Conservation (phyloP, 441 rosid species). For the Erodium texanum region DNA sequence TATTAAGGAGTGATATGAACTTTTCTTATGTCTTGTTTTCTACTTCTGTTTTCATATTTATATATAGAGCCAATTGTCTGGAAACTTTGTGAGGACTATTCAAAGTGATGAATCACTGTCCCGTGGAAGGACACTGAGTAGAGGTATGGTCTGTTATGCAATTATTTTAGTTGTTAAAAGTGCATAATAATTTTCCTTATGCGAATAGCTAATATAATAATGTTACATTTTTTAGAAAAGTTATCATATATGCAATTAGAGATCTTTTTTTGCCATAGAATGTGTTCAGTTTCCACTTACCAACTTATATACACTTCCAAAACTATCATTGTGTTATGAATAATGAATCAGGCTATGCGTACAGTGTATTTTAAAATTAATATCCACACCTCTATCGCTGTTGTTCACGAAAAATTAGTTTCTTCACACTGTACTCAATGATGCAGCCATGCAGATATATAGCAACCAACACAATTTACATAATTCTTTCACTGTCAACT, state of each 20-base stretch:
- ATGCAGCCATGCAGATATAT: not conserved
- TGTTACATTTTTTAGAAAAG: not conserved
- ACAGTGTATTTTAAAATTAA: not conserved
- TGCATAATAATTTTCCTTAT: too few relatives aligned
- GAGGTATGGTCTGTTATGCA: constrained; percentile 29
- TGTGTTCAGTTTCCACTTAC: not conserved
- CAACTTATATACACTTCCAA: not conserved
- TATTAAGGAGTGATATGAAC: not conserved
- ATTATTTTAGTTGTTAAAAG: too few relatives aligned
- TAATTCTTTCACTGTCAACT: not conserved
- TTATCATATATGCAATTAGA: not conserved
- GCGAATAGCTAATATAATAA: too few relatives aligned
- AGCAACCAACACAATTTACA: not conserved
- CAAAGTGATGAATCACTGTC: constrained; percentile 41
- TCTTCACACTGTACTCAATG: not conserved
- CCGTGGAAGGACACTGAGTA: constrained; percentile 52
- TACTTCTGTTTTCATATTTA: constrained; percentile 8
- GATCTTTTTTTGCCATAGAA: not conserved
- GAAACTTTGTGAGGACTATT: constrained; percentile 45
- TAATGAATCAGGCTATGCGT: too few relatives aligned
- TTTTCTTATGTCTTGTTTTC: constrained; percentile 8
- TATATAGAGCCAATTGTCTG: constrained; percentile 54
- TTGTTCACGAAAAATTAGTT: not conserved
- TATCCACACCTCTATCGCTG: not conserved
- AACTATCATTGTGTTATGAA: not conserved